These are phyloP conservation scores for Hypoxylon perforatum DNA, from an alignment of 495 filamentous ascomycete genomes.

Conservation along the genomic window DNA sequence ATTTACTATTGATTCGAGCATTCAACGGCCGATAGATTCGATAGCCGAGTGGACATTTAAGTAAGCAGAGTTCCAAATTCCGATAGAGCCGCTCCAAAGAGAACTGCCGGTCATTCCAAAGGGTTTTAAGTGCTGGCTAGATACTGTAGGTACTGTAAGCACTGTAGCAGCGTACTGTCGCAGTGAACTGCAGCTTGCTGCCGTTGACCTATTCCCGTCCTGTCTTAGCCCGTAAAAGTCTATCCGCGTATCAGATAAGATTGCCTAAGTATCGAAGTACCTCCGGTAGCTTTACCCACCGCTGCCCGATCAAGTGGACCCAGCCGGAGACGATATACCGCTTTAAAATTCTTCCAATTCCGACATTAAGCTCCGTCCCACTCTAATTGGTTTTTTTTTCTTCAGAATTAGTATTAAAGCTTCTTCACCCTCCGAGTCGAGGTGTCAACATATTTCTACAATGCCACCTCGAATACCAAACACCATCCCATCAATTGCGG, in stretches of 20 bases:
- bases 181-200: too few relatives aligned
- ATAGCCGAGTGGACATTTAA: background rate
- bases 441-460: constrained; percentile 20
- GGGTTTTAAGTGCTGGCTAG: too few relatives aligned
- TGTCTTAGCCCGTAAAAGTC: too few relatives aligned
- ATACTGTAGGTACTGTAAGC: too few relatives aligned
- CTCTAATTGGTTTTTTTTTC: constrained; percentile 14
- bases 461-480: constrained; percentile 46
- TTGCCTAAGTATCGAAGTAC: too few relatives aligned
- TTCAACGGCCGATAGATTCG: background rate
- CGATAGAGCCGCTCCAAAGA: background rate
- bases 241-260: too few relatives aligned
- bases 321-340: too few relatives aligned
- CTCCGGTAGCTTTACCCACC: too few relatives aligned
- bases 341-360: too few relatives aligned
- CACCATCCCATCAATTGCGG: constrained; percentile 3
- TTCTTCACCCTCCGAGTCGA: constrained; percentile 27
- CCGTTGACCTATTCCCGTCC: too few relatives aligned
- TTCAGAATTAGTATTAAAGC: constrained; percentile 17
- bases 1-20: constrained; percentile 20
- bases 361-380: background rate
- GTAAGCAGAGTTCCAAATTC: background rate
- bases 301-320: too few relatives aligned
- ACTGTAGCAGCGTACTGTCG: too few relatives aligned
- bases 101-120: constrained; percentile 17